Evolutionary conservation across 177 flowering plant genomes (phyloP).

Genomic region (Vitis hybrid): DNA sequence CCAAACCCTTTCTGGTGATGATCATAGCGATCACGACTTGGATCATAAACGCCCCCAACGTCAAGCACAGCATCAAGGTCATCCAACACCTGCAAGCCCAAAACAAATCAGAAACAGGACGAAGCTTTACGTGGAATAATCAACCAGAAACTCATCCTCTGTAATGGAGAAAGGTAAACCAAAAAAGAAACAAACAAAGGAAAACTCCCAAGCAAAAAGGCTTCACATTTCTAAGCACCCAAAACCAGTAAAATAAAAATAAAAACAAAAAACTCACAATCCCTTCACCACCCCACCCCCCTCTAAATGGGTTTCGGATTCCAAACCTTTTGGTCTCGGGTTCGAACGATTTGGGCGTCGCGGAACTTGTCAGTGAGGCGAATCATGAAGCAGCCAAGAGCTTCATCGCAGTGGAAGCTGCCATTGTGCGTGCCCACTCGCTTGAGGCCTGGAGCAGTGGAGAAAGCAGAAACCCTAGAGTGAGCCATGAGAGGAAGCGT

Average conservation of each 20-base stretch:
- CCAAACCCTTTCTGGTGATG: constrained; percentile 96
- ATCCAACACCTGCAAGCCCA: constrained; percentile 58
- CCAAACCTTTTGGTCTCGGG: constrained; percentile 79
- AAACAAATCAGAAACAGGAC: constrained; percentile 3
- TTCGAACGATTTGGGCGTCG: constrained; percentile 70
- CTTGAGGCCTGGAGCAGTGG: constrained; percentile 34
- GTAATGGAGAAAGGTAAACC: too few relatives aligned
- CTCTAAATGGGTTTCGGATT: background rate
- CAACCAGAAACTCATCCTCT: background rate
- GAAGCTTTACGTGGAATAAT: background rate
- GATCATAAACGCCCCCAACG: constrained; percentile 95
- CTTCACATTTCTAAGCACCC: too few relatives aligned
- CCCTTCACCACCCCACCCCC: background rate
- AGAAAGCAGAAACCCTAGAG: constrained; percentile 36
- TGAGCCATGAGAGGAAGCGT: constrained; percentile 23
- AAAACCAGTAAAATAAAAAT: background rate
- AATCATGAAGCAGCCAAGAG: constrained; percentile 98
- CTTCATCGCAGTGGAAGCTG: constrained; percentile 98
- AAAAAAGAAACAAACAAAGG: too few relatives aligned
- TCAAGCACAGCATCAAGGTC: constrained; percentile 95
- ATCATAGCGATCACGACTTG: constrained; percentile 71
- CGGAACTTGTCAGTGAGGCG: constrained; percentile 78
- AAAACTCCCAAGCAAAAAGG: too few relatives aligned
- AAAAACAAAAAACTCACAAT: constrained; percentile 6
- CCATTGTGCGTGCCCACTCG: constrained; percentile 95